Evolutionary conservation across 495 filamentous ascomycete species (phyloP).

Genomic region (Achaetomiella virescens): DNA sequence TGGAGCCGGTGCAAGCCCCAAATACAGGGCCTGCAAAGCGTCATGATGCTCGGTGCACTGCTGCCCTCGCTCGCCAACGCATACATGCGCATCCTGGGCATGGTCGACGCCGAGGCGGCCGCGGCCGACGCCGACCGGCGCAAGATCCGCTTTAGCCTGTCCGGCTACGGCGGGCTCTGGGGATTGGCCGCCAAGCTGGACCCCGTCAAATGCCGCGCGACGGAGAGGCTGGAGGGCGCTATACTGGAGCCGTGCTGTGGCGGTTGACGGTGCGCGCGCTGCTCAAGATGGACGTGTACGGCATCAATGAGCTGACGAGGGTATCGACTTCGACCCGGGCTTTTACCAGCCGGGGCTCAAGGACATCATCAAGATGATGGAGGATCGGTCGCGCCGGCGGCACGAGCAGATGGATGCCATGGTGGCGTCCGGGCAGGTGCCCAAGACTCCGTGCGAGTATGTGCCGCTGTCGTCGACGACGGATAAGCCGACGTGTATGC

Average conservation of each 20-base stretch:
- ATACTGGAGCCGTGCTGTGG: slow-evolving; percentile 46
- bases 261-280: slow-evolving; percentile 44
- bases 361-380: slow-evolving; percentile 46
- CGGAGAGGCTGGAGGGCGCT: slow-evolving; percentile 21
- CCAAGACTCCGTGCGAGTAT: slow-evolving; percentile 15
- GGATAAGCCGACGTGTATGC: slow-evolving; percentile 36
- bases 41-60: slow-evolving; percentile 61
- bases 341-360: slow-evolving; percentile 35
- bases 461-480: slow-evolving; percentile 5
- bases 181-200: slow-evolving; percentile 17
- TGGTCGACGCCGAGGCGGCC: slow-evolving; percentile 40
- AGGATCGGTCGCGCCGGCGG: slow-evolving; percentile 37
- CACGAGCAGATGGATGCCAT: slow-evolving; percentile 37
- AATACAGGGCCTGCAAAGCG: slow-evolving; percentile 50
- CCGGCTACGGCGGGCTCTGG: slow-evolving; percentile 43
- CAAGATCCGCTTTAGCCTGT: slow-evolving; percentile 38
- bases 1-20: slow-evolving; percentile 20
- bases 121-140: slow-evolving; percentile 33
- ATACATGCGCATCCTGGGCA: slow-evolving; percentile 43
- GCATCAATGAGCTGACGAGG: slow-evolving; percentile 27
- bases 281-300: slow-evolving; percentile 48
- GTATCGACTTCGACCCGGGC: not conserved
- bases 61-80: slow-evolving; percentile 57
- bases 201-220: slow-evolving; percentile 16
- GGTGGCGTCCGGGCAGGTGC: slow-evolving; percentile 22